These are phyloP conservation scores for Colletotrichum tabaci DNA, from an alignment of 2,329 filamentous ascomycete species.

Conservation along the genomic window DNA sequence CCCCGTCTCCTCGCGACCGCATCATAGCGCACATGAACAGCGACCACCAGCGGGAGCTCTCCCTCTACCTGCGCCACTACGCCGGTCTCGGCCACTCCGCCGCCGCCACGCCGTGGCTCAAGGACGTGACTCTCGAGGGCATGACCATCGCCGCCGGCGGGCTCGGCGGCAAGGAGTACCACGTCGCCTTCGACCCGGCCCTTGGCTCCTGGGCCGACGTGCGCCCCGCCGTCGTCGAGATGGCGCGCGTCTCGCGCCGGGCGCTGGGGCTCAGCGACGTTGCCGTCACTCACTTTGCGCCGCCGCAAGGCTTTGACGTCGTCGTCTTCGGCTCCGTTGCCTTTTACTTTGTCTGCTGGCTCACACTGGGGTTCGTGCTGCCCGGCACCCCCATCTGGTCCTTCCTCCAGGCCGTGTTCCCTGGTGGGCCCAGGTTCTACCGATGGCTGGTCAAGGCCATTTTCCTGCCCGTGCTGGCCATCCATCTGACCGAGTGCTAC, in stretches of 20 bases:
- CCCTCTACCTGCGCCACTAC: slow-evolving; percentile 84
- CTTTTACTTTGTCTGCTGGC: slow-evolving; percentile 68
- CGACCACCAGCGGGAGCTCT: slow-evolving; percentile 82
- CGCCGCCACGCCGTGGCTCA: slow-evolving; percentile 72
- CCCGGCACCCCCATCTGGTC: slow-evolving; percentile 66
- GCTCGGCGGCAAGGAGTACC: slow-evolving; percentile 60
- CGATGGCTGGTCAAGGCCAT: slow-evolving; percentile 72
- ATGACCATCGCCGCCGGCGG: slow-evolving; percentile 71
- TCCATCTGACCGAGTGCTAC: slow-evolving; percentile 77
- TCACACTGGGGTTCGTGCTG: slow-evolving; percentile 64
- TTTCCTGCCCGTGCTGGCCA: slow-evolving; percentile 69
- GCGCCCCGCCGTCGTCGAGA: slow-evolving; percentile 79
- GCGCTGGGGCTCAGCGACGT: slow-evolving; percentile 72
- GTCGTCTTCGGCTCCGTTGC: slow-evolving; percentile 69
- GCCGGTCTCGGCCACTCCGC: slow-evolving; percentile 68
- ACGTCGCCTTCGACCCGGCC: slow-evolving; percentile 78
- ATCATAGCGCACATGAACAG: slow-evolving; percentile 87
- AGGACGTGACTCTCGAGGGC: slow-evolving; percentile 74
- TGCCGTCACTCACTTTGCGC: slow-evolving; percentile 57
- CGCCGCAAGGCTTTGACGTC: slow-evolving; percentile 62
- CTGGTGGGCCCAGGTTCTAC: slow-evolving; percentile 71
- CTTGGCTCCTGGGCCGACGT: slow-evolving; percentile 78
- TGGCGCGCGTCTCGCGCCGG: slow-evolving; percentile 71
- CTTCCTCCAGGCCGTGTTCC: slow-evolving; percentile 65
- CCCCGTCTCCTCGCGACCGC: slow-evolving; percentile 49